Conservation (phyloP, 495 filamentous ascomycete genomes). For the Penicillium robsamsonii region DNA sequence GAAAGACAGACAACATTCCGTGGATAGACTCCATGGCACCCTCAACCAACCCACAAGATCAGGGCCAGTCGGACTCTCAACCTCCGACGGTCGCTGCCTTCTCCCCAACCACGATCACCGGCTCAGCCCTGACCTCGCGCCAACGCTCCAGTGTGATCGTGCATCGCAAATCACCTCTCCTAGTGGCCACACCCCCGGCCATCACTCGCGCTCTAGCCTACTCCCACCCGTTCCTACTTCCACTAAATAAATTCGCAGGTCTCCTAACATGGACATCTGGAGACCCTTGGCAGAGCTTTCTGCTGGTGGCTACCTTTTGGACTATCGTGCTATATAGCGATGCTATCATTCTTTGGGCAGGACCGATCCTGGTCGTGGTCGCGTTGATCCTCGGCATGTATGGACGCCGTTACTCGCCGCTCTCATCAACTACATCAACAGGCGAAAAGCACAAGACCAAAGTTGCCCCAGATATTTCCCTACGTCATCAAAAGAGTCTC, state of each 20-base stretch:
- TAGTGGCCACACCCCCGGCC: slow-evolving; percentile 90
- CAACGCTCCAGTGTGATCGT: slow-evolving; percentile 89
- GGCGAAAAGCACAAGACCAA: slow-evolving; percentile 54
- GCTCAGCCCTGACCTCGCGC: slow-evolving; percentile 65
- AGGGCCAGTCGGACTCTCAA: slow-evolving; percentile 45
- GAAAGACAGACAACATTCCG: slow-evolving; percentile 53
- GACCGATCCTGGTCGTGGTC: slow-evolving; percentile 77
- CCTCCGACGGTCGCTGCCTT: slow-evolving; percentile 81
- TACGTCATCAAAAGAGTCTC: slow-evolving; percentile 76
- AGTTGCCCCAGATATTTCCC: slow-evolving; percentile 56
- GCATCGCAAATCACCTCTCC: slow-evolving; percentile 90
- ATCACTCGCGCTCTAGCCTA: slow-evolving; percentile 91
- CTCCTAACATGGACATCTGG: slow-evolving; percentile 89
- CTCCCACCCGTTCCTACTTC: slow-evolving; percentile 87
- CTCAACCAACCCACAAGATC: slow-evolving; percentile 40
- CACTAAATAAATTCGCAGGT: slow-evolving; percentile 77
- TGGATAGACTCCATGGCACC: slow-evolving; percentile 62
- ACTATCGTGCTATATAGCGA: slow-evolving; percentile 81
- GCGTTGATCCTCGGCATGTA: slow-evolving; percentile 90
- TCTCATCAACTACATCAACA: slow-evolving; percentile 80
- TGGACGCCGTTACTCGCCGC: slow-evolving; percentile 78
- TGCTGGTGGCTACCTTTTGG: slow-evolving; percentile 84
- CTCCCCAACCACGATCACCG: slow-evolving; percentile 73
- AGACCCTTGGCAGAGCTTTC: slow-evolving; percentile 95
- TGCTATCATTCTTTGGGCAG: slow-evolving; percentile 69